Evolutionary conservation across 176 grass and related monocot species (phyloP).

Genomic region (Elymus sibiricus): DNA sequence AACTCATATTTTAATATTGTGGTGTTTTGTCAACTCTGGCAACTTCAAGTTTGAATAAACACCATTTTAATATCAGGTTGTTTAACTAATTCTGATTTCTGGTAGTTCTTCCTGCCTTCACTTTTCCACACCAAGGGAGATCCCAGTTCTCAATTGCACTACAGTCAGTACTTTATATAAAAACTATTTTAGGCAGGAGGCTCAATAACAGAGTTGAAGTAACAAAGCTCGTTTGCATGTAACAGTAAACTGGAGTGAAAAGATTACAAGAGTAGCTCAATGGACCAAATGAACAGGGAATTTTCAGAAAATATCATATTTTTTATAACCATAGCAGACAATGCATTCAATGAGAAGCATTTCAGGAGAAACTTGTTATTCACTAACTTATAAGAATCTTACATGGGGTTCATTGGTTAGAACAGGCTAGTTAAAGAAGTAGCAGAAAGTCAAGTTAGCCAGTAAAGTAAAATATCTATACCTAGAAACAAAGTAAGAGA

Average conservation of each 20-base stretch:
- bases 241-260: background rate
- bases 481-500: slow-evolving; percentile 22
- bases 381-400: background rate
- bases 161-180: background rate
- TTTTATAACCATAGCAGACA: background rate
- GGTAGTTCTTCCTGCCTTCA: slow-evolving; percentile 3
- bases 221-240: background rate
- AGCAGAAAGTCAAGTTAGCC: slow-evolving; percentile 8
- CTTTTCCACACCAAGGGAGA: background rate
- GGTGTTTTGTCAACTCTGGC: background rate
- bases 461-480: slow-evolving; percentile 13
- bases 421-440: background rate
- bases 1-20: background rate
- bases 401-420: slow-evolving; percentile 13
- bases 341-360: background rate
- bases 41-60: slow-evolving; percentile 6
- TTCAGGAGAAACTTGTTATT: background rate
- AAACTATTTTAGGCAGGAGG: background rate
- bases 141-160: background rate
- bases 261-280: background rate
- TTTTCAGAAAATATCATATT: background rate
- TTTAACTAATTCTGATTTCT: background rate
- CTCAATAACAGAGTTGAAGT: background rate
- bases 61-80: background rate
- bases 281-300: background rate